Conservation (phyloP, 2,329 filamentous ascomycete genomes). For the Sarocladium brachiariae region DNA sequence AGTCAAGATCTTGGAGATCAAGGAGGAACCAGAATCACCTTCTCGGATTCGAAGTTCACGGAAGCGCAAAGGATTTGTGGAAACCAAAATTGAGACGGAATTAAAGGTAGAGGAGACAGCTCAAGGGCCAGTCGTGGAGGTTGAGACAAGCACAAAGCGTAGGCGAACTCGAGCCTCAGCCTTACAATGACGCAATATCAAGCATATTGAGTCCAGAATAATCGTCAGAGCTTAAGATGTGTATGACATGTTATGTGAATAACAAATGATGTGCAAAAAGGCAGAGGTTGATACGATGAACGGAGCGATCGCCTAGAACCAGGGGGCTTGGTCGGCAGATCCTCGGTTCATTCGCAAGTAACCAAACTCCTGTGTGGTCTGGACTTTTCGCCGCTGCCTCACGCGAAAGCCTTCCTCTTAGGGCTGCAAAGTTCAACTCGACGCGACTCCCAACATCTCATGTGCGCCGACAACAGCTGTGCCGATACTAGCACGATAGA, state of each 20-base stretch:
- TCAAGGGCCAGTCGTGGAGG: slow-evolving; percentile 14
- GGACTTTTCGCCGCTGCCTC: slow-evolving; percentile 26
- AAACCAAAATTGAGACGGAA: slow-evolving; percentile 14
- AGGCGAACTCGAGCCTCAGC: slow-evolving; percentile 17
- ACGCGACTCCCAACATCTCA: slow-evolving; percentile 18
- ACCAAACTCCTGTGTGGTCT: neutral
- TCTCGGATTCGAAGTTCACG: slow-evolving; percentile 8
- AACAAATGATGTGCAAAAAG: too few species aligned
- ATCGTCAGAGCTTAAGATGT: too few species aligned
- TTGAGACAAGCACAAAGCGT: slow-evolving; percentile 18
- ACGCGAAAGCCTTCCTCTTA: slow-evolving; percentile 18
- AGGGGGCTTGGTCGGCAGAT: slow-evolving; percentile 27
- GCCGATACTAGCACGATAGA: slow-evolving; percentile 30
- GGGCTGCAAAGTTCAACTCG: slow-evolving; percentile 21
- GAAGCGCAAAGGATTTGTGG: slow-evolving; percentile 18
- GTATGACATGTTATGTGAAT: too few species aligned
- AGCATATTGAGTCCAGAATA: too few species aligned
- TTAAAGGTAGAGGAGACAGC: slow-evolving; percentile 18
- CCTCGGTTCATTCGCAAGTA: slow-evolving; percentile 16
- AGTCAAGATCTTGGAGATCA: slow-evolving; percentile 19
- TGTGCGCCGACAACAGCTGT: slow-evolving; percentile 29
- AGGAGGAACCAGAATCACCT: slow-evolving; percentile 20
- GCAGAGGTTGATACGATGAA: neutral
- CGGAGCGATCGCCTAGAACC: neutral
- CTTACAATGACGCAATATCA: neutral